These are phyloP conservation scores for Annulohypoxylon nitens DNA, from an alignment of 495 filamentous ascomycete genomes.

Conservation along the genomic window DNA sequence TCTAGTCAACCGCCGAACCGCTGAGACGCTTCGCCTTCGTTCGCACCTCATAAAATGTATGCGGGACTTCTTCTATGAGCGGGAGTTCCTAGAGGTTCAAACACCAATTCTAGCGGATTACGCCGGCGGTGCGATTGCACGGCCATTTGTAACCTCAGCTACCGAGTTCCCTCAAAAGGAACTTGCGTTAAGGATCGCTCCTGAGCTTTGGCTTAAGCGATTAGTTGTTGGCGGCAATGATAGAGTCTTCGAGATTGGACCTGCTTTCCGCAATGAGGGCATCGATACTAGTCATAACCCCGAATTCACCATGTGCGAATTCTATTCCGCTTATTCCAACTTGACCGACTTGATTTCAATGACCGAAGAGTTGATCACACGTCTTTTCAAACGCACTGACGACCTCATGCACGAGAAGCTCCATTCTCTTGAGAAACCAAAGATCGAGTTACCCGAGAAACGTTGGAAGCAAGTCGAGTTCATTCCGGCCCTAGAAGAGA, in stretches of 20 bases:
- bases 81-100: slow-evolving; percentile 84
- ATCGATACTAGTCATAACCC: slow-evolving; percentile 94
- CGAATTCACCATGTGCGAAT: slow-evolving; percentile 97
- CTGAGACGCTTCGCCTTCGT: slow-evolving; percentile 79
- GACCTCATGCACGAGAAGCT: slow-evolving; percentile 62
- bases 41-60: slow-evolving; percentile 80
- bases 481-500: slow-evolving; percentile 79
- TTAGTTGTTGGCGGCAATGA: slow-evolving; percentile 92
- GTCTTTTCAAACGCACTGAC: slow-evolving; percentile 66
- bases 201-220: slow-evolving; percentile 95
- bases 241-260: slow-evolving; percentile 91
- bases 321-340: slow-evolving; percentile 88
- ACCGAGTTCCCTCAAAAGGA: slow-evolving; percentile 76
- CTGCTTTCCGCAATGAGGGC: slow-evolving; percentile 95
- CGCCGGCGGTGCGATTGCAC: slow-evolving; percentile 85
- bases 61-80: slow-evolving; percentile 76
- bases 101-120: slow-evolving; percentile 85
- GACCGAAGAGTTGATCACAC: slow-evolving; percentile 76
- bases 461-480: slow-evolving; percentile 80
- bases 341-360: slow-evolving; percentile 79
- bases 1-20: slow-evolving; percentile 73
- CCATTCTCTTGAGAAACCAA: slow-evolving; percentile 58
- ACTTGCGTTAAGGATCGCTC: slow-evolving; percentile 85
- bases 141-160: slow-evolving; percentile 83
- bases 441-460: slow-evolving; percentile 60